Evolutionary conservation across 2,329 filamentous ascomycete genomes (phyloP), one percentile per base, ranked within the genome.

Genomic region (Neofusicoccum laricinum): DNA sequence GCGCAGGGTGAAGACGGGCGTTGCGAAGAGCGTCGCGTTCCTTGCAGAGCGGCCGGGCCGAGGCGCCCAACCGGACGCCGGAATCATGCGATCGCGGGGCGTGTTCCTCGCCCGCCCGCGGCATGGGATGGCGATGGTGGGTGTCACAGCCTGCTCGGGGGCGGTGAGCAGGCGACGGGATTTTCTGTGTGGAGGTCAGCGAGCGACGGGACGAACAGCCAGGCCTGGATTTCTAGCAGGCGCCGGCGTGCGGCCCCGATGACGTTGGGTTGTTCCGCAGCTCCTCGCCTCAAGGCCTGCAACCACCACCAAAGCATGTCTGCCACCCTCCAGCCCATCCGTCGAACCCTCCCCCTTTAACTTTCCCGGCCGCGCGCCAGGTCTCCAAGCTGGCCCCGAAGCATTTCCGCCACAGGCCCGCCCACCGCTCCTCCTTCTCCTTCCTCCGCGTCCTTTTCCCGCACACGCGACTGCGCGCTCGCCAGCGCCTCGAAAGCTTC

Each of bases 391-490:
- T 64, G 63, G 63, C 73, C 67, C 72, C 72, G 64, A 70, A 69
- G 63, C 69, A 67, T 48, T 70, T 72, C 51, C 72, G 70, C 66
- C 72, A 70, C 66, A 73, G 72, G 69, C 70, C 71, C 64, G 65
- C 71, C 65, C 71, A 72, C 71, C 69, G 71, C 66, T 64, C 71
- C 61, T 71, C 70, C 41, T 7, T 59, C 41, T 76, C 74, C 19
- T 71, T 90, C 67, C 75, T 92, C 57, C 85, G 88, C 69, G 88
- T 87, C 75, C 81, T 93, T 66, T 88, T 93, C 71, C 89, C 69
- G 87, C 90, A n/a, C 81, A 79, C 85, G 66, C 85, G 85, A 74
- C 82, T 85, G 67, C 85, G 83, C 69, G 88, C 88, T 70, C 87
- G 86, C 73, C 85, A 88, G 66, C 86, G 84, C 66, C 81, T 95